Base-by-base conservation (phyloP, 208 protist species). In the Acanthamoeba divionensis region DNA sequence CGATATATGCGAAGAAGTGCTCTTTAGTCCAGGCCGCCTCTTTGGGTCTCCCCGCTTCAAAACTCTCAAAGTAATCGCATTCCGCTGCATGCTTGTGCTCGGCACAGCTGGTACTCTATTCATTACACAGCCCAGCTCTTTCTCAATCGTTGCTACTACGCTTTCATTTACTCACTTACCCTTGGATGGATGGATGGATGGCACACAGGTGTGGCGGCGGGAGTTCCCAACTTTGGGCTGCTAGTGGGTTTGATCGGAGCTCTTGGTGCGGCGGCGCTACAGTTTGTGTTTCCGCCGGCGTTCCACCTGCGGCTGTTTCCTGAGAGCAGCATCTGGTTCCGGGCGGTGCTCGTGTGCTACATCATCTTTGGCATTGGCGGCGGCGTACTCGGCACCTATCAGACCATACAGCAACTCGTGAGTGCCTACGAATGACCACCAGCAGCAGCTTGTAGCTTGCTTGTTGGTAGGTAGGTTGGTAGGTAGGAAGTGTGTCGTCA, bases 171-270 rank as follows among this genome's bases (percentile, higher is more conserved):
- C 21, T 21, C 21, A n/a, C 21, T 60, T n/a, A 60, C 21, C 21
- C 21, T 21, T n/a, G 52, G 21, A 21, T n/a, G 21, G 21, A n/a
- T 60, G 52, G 52, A 21, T 60, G 21, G 21, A 60, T 60, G 21
- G 52, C 21, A 21, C 21, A 21, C 21, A 60, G 21, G 21, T 60
- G 52, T 90, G 38, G 85, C 85, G 52, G 52, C 77, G 26, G 67
- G 48, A 13, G 85, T 90, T 6, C 85, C 85, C 10, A 29, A 90
- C 50, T 90, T 90, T 80, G 85, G 85, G 38, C 66, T 90, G 15
- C 85, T 90, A 9, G 65, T 80, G n/a, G 85, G 85, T 8, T 65
- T 90, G 21, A 80, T 90, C 41, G 85, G 77, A 36, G 85, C 85
- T 8, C 29, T 90, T 45, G 85, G 85, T 4, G 48, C 48, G 7